Evolutionary conservation across 768 basidiomycete species (phyloP).

Genomic region (Lentinula lateritia): DNA sequence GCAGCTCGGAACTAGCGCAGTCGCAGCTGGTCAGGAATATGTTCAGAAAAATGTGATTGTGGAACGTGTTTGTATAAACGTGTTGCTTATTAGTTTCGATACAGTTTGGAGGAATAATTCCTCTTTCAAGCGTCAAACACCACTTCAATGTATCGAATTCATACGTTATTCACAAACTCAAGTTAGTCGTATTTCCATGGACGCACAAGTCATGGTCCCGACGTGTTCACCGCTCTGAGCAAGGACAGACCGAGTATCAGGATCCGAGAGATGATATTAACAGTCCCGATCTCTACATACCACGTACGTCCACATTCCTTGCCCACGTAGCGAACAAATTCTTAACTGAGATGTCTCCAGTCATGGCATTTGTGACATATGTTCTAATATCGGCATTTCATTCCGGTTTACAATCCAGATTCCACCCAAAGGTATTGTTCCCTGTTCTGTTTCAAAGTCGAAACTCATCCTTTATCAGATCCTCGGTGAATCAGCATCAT

Average conservation of each 20-base stretch:
- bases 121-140: constrained; percentile 73
- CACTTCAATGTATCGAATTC: constrained; percentile 96
- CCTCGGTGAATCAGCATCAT: constrained; percentile 80
- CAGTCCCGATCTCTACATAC: constrained; percentile 95
- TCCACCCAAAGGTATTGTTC: constrained; percentile 61
- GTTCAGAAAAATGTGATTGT: constrained; percentile 80
- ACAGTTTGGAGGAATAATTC: constrained; percentile 79
- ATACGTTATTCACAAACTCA: constrained; percentile 88
- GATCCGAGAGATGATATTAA: constrained; percentile 93
- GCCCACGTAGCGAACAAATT: neutral
- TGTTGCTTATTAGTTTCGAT: constrained; percentile 6
- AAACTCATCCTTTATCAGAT: constrained; percentile 30
- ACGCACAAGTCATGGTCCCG: constrained; percentile 84
- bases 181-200: constrained; percentile 93
- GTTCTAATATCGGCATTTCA: constrained; percentile 84
- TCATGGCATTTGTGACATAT: constrained; percentile 96
- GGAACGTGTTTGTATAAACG: constrained; percentile 19
- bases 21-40: constrained; percentile 92
- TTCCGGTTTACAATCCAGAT: constrained; percentile 76
- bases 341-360: constrained; percentile 28
- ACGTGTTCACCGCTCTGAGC: constrained; percentile 57
- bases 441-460: neutral
- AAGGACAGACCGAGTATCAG: constrained; percentile 71
- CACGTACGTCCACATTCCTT: constrained; percentile 42
- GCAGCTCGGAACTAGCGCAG: constrained; percentile 89